These are phyloP conservation scores for Cystobasidiaceae sp. DNA, from an alignment of 1,284 basidiomycete species.

Conservation along the genomic window DNA sequence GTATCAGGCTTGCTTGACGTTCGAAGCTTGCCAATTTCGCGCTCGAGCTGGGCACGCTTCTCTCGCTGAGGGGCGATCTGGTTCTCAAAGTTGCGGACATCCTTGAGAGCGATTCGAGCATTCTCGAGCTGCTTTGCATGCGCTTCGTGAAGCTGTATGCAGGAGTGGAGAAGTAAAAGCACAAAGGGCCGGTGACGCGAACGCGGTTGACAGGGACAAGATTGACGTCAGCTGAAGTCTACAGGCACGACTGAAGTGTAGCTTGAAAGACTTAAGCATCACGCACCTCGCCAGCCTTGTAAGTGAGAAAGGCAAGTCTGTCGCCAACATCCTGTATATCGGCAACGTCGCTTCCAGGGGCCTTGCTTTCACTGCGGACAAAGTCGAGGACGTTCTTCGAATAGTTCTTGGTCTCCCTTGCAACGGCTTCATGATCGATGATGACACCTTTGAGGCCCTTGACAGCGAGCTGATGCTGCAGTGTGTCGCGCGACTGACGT, in stretches of 20 bases:
- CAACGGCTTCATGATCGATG: conserved; percentile 33
- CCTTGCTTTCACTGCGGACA: conserved; percentile 35
- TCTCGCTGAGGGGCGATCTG: conserved; percentile 34
- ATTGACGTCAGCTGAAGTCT: neutral
- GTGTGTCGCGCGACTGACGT: conserved; percentile 17
- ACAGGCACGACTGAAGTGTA: neutral
- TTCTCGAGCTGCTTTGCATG: conserved; percentile 34
- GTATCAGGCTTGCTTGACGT: conserved; percentile 30
- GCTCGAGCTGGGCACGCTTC: conserved; percentile 17
- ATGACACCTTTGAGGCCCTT: conserved; percentile 36
- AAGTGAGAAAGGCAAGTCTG: conserved; percentile 39
- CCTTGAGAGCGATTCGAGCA: conserved; percentile 34
- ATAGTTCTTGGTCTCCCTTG: conserved; percentile 31
- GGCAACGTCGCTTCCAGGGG: conserved; percentile 32
- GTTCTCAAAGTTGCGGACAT: conserved; percentile 41
- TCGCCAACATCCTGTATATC: conserved; percentile 39
- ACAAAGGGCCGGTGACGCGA: no score
- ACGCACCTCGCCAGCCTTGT: conserved; percentile 37
- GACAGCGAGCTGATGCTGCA: conserved; percentile 40
- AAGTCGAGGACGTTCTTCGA: conserved; percentile 36
- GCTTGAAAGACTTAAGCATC: neutral
- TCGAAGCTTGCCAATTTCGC: conserved; percentile 19
- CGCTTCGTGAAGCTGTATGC: conserved; percentile 13
- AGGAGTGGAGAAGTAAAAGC: neutral
- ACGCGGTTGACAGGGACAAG: no score